Evolutionary conservation across 2,329 filamentous ascomycete genomes (phyloP).

Genomic region (Claviceps sp.): DNA sequence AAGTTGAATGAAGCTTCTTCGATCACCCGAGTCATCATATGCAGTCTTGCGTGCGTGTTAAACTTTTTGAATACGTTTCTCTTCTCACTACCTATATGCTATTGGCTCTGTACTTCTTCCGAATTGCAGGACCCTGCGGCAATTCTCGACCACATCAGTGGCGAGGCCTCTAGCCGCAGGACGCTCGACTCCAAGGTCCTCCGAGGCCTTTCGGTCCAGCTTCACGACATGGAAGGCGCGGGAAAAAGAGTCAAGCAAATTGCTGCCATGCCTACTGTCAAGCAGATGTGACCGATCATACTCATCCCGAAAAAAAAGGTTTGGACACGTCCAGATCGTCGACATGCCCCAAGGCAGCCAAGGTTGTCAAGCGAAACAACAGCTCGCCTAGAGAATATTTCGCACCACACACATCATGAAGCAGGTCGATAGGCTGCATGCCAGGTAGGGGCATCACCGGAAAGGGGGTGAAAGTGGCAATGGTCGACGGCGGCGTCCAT

Average conservation of each 20-base stretch:
- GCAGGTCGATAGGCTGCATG: conserved; percentile 38
- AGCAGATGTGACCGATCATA: conserved; percentile 35
- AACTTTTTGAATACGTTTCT: not conserved
- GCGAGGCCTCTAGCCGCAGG: conserved; percentile 28
- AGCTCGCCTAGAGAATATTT: conserved; percentile 20
- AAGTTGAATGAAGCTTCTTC: conserved; percentile 4
- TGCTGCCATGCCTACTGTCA: conserved; percentile 28
- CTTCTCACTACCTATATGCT: no score
- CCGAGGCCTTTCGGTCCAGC: conserved; percentile 39
- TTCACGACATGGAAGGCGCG: conserved; percentile 31
- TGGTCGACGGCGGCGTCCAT: conserved; percentile 44
- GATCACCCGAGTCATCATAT: not conserved
- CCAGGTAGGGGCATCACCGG: conserved; percentile 34
- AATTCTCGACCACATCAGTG: conserved; percentile 1
- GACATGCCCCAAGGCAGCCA: conserved; percentile 2
- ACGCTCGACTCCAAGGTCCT: conserved; percentile 37
- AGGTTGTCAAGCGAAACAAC: conserved; percentile 10
- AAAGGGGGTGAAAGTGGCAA: conserved; percentile 37
- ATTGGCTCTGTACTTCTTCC: no score
- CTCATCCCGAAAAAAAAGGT: conserved; percentile 26
- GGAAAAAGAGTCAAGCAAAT: conserved; percentile 29
- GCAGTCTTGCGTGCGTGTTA: no score
- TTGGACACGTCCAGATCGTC: conserved; percentile 31
- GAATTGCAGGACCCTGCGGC: conserved; percentile 1
- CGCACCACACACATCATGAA: conserved; percentile 39